Conservation (phyloP, 148 eudicot genomes). For the Persicaria tinctoria region DNA sequence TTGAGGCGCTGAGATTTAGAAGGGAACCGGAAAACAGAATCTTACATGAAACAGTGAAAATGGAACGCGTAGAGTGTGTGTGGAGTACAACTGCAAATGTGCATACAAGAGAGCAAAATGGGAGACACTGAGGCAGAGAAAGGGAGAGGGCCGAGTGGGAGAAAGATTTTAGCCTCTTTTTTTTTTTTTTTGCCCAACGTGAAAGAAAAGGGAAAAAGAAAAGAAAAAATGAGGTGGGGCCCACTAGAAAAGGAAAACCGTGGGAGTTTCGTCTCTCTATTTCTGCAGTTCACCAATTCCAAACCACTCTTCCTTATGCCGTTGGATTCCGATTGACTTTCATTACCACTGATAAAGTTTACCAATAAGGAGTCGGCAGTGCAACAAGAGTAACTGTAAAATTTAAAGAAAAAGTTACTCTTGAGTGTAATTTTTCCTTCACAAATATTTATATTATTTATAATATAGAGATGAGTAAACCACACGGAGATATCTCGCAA, state of each 20-base stretch:
- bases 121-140: not conserved
- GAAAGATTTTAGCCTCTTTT: not conserved
- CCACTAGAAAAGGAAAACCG: not conserved
- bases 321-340: not conserved
- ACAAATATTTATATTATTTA: no score
- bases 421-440: no score
- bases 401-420: not conserved
- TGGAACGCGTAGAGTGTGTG: not conserved
- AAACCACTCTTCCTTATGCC: not conserved
- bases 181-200: not conserved
- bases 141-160: not conserved
- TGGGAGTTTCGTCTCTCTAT: not conserved
- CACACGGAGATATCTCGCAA: no score
- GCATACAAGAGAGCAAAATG: not conserved
- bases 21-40: not conserved
- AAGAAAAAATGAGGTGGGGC: not conserved
- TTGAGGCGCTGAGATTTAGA: not conserved
- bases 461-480: no score
- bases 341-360: no score
- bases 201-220: not conserved
- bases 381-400: not conserved
- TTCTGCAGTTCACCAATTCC: not conserved
- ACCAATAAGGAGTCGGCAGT: no score
- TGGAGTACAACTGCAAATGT: not conserved
- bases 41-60: not conserved